Evolutionary conservation across 2,329 filamentous ascomycete species (phyloP), one percentile per base, ranked within the genome.

Genomic region (Aspergillus vadensis): DNA sequence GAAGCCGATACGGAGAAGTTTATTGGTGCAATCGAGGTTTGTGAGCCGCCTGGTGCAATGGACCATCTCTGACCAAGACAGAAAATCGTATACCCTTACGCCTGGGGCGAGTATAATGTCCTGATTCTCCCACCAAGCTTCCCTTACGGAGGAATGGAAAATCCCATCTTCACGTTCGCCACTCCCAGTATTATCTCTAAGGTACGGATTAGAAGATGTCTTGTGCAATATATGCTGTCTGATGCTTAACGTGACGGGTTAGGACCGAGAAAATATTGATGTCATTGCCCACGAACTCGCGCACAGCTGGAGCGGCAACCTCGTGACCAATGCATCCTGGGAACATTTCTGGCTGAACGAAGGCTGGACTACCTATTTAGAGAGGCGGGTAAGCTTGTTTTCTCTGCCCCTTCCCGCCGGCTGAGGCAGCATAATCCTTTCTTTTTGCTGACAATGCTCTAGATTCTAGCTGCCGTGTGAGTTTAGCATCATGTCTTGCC

Each of bases 61-160:
- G 5, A 12, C 10, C 39, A 41, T 55, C 63, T 69, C 44, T 63
- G 53, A 73, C 55, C 9, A 15, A 19, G 3, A 32, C 57, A 80
- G 75, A 83, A 83, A 69, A 83, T 88, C 47, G 86, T 97, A 50
- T 96, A 92, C 68, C 91, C 91, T 0, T 98, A 99, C 76, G 86
- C 87, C 60, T 99, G 95, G 95, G 93, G 91, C 15, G 88, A 93
- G 67, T 98, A 98, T 82, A 98, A 98, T 67, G 91, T 97, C 9
- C 81, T 98, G 21, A 89, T 97, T 4, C 81, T 98, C 32, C 94
- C 94, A 4, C 91, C 92, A 0, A 94, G 90, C 67, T 98, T 96
- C 75, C 92, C 92, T 0, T 96, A 95, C 69, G 92, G 91, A 70
- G 90, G 89, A 77, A 79, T 79, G 84, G 92, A 96, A 76, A 97